Percentiles rank a stretch among this genome's conserved stretches.
Conservation (phyloP, 495 filamentous ascomycete genomes). For the Aspergillus hancockii region DNA sequence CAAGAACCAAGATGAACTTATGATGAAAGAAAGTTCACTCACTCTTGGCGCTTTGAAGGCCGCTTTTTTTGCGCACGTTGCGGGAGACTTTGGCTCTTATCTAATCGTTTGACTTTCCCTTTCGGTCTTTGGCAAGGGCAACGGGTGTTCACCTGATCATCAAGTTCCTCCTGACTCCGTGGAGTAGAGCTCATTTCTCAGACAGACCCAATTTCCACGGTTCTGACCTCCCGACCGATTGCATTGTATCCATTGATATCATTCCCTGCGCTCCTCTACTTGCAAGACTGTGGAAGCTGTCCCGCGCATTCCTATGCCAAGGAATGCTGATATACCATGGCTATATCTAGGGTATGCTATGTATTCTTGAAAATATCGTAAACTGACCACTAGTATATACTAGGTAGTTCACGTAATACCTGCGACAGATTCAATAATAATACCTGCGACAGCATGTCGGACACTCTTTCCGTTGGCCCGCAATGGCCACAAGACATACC, state of each 20-base stretch:
- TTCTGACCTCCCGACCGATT: not conserved
- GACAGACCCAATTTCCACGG: not conserved
- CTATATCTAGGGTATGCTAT: too few relatives aligned
- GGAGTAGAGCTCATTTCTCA: too few relatives aligned
- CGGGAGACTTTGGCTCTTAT: not conserved
- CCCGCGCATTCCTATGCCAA: too few relatives aligned
- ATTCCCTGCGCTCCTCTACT: not conserved
- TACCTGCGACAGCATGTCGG: too few relatives aligned
- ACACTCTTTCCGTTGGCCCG: too few relatives aligned
- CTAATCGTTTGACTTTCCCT: not conserved
- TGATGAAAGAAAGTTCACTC: not conserved
- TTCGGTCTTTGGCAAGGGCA: not conserved
- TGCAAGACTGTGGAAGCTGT: too few relatives aligned
- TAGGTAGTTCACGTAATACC: too few relatives aligned
- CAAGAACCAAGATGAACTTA: not conserved
- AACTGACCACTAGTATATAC: too few relatives aligned
- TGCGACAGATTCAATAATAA: too few relatives aligned
- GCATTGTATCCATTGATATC: not conserved
- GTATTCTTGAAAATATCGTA: too few relatives aligned
- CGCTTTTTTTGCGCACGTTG: not conserved
- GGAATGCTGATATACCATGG: too few relatives aligned
- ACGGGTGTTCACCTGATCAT: not conserved
- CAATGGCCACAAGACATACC: too few relatives aligned
- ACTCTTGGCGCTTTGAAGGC: not conserved
- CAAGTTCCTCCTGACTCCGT: not conserved